Base-by-base conservation (phyloP, 1,284 basidiomycete genomes). In the Puccinia coronata region DNA sequence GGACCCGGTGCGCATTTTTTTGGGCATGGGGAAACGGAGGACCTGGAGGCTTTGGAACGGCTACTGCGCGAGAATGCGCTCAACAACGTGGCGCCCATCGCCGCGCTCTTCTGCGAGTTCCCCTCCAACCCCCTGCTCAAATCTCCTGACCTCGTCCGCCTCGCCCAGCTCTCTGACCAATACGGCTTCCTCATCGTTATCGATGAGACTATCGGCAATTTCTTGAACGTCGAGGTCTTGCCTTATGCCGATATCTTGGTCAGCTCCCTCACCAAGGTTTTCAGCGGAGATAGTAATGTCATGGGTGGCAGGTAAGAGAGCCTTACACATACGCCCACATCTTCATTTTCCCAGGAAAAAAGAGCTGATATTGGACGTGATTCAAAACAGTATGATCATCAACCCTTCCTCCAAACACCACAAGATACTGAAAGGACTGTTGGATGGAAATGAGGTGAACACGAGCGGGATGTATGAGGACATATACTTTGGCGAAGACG, bases 171-270 rank as follows among this genome's bases (percentile, higher is more conserved):
- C 12, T 96, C 96, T 0, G 93, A 98, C 86, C 90, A 92, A 86
- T 92, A 95, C 85, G 90, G 92, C 61, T 98, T 98, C 86, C 87
- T 95, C 41, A 90, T 99, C 75, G 91, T 98, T 25, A 89, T 99
- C 41, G 96, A 99, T 86, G 97, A 99, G 86, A 98, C 95, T 0
- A 91, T 99, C 74, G 96, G 96, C 43, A 98, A 96, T 86, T 96
- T 97, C 84, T 90, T 95, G 83, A 99, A 99, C 84, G 95, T 99
- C 65, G 92, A 97, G 84, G 93, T 97, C 6, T 88, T 97, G 4
- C 92, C 92, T 4, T 94, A 91, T 83, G 93, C 92, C 1, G 97
- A 99, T 87, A 90, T 99, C 39, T 91, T 98, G n/a, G 96, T 93
- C 74, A 95, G 93, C 84, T 96, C 93, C 86, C 87, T 99, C 84